Percentiles rank a stretch among this genome's conserved stretches.
Evolutionary conservation across 179 eudicot genomes (phyloP).

Genomic region (Pouteria campechiana): DNA sequence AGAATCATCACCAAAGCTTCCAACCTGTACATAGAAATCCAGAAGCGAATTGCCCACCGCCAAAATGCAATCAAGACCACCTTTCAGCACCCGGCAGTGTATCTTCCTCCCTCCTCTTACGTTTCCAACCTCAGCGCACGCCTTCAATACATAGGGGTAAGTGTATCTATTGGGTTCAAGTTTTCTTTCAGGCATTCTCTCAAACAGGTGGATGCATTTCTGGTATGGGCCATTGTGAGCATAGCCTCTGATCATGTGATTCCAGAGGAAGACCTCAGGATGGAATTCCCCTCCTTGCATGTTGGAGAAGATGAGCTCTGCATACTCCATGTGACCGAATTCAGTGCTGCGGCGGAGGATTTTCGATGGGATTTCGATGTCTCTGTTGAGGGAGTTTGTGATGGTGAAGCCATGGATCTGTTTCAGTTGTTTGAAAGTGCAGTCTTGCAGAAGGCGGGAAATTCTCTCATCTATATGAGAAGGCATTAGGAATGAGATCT

Average conservation of each 20-base stretch:
- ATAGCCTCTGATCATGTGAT: conserved; percentile 31
- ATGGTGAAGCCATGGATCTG: conserved; percentile 21
- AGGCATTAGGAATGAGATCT: background rate
- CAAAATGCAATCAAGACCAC: conserved; percentile 12
- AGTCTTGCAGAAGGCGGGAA: conserved; percentile 9
- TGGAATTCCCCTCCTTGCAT: conserved; percentile 3
- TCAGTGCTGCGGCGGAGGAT: conserved; percentile 33
- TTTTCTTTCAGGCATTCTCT: conserved; percentile 20
- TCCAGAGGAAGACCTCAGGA: conserved; percentile 18
- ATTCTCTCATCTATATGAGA: background rate
- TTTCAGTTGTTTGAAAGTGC: conserved; percentile 23
- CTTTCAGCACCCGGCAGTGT: conserved; percentile 14
- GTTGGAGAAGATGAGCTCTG: conserved; percentile 11
- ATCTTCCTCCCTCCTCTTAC: conserved; percentile 7
- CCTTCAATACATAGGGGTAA: conserved; percentile 24
- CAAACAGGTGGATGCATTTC: conserved; percentile 10
- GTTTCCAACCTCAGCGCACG: conserved; percentile 17
- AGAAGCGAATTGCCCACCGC: conserved; percentile 16
- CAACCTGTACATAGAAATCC: conserved; percentile 9
- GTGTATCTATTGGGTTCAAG: conserved; percentile 25
- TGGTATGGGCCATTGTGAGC: conserved; percentile 25
- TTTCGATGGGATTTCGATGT: conserved; percentile 10
- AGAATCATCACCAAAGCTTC: background rate
- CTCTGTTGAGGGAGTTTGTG: conserved; percentile 9
- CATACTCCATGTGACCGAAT: conserved; percentile 20